Evolutionary conservation across 2,329 filamentous ascomycete genomes (phyloP), one percentile per base, ranked within the genome.

Genomic region (Fusarium paranaense): DNA sequence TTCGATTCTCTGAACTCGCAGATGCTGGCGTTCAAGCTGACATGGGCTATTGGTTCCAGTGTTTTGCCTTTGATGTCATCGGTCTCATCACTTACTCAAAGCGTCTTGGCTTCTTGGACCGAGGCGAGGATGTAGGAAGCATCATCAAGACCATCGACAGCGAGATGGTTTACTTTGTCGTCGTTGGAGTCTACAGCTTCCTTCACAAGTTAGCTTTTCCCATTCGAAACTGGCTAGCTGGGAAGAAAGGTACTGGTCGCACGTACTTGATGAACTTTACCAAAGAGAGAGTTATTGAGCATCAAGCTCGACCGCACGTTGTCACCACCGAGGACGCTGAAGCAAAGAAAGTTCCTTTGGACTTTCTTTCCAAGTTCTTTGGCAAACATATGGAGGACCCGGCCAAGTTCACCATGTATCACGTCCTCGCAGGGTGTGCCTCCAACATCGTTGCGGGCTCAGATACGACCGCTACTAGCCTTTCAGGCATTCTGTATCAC

Each of bases 1-100:
- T 63, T 0, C 58, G 72, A 1, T 62, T 74, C 6, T 64, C 57
- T 0, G 71, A 74, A 2, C 54, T 74, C 20, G 64, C 64, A 0
- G 16, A 40, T 0, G 13, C 47, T 0, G 10, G n/a, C 1, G 4
- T 69, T 0, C 25, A 57, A 0, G 57, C 67, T 2, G 68, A 74
- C 3, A 74, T 74, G 38, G 30, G 71, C 0, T 62, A 74, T 2
- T 74, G 71, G 71, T 74, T 74, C 1, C 71, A 74, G 7, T 74
- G 71, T 3, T 74, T 72, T n/a, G 71, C 71, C 0, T 74, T 74
- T 3, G 71, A 74, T 3, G 71, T 74, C 2, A 74, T 74, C 1
- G 67, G 71, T 0, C 10, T 74, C 8, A 74, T 74, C 7, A 74
- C 71, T 2, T 74, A 74, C n/a, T 65, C 67, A 0, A 74, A 74